These are phyloP conservation scores for Bonia amplexicaulis DNA, from an alignment of 176 grass and related monocot species.

Conservation along the genomic window DNA sequence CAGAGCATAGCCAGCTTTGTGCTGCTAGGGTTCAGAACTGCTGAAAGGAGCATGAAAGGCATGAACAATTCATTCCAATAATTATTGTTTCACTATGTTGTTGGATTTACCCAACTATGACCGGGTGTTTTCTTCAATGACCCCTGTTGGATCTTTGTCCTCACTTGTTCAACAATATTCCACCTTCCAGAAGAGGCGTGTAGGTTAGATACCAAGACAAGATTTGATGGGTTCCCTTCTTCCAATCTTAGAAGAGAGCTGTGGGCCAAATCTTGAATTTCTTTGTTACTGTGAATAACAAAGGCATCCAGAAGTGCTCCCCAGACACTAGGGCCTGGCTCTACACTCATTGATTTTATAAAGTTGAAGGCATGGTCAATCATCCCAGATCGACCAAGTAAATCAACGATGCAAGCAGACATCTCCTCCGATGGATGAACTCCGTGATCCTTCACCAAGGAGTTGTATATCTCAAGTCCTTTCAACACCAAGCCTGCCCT, in stretches of 20 bases:
- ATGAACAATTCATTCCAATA: not conserved
- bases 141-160: conserved; percentile 46
- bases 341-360: conserved; percentile 51
- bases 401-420: conserved; percentile 60
- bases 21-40: not conserved
- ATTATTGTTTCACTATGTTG: not conserved
- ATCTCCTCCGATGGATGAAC: conserved; percentile 57
- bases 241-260: conserved; percentile 50
- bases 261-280: conserved; percentile 53
- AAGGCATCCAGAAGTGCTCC: conserved; percentile 67
- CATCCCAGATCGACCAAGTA: conserved; percentile 50
- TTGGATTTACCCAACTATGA: conserved; percentile 48
- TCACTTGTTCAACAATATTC: conserved; percentile 61
- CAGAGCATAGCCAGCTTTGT: conserved; percentile 2
- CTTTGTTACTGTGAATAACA: conserved; percentile 41
- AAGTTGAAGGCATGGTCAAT: conserved; percentile 48
- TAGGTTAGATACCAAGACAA: conserved; percentile 57
- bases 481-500: conserved; percentile 39
- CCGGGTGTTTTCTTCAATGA: conserved; percentile 46
- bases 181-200: conserved; percentile 57
- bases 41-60: not conserved
- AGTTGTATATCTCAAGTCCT: conserved; percentile 52
- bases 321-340: conserved; percentile 52
- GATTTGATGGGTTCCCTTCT: conserved; percentile 45
- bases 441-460: conserved; percentile 48